These are phyloP conservation scores for Cladophialophora psammophila DNA, from an alignment of 2,329 filamentous ascomycete genomes.

Conservation along the genomic window DNA sequence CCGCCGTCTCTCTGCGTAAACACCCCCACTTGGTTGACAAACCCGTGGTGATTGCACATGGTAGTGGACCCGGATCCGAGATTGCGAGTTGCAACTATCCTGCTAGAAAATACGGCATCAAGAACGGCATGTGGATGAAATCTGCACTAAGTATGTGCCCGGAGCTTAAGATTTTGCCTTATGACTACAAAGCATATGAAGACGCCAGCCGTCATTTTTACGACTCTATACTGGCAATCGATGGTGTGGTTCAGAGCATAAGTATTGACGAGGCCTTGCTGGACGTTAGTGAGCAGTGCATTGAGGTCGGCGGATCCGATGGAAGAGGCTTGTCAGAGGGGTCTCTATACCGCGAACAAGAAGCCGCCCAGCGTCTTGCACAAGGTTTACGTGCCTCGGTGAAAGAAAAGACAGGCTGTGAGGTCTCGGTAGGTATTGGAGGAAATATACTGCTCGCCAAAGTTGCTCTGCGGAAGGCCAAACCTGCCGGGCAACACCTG, in stretches of 20 bases:
- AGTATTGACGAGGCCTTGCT: constrained; percentile 95
- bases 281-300: constrained; percentile 77
- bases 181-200: constrained; percentile 95
- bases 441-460: constrained; percentile 90
- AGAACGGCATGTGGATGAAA: constrained; percentile 99
- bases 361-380: constrained; percentile 76
- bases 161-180: constrained; percentile 86
- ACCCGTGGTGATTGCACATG: constrained; percentile 88
- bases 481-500: constrained; percentile 91
- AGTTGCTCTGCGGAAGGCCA: constrained; percentile 86
- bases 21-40: constrained; percentile 77
- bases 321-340: constrained; percentile 71
- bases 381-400: constrained; percentile 71
- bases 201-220: constrained; percentile 90
- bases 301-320: constrained; percentile 70
- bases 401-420: constrained; percentile 77
- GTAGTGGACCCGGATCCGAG: constrained; percentile 83
- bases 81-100: constrained; percentile 98
- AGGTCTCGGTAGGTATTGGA: constrained; percentile 92
- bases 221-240: constrained; percentile 77
- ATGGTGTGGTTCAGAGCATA: constrained; percentile 89
- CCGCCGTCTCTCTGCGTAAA: constrained; percentile 83
- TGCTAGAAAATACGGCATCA: constrained; percentile 83
- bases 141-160: constrained; percentile 82
- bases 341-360: constrained; percentile 78